phyloP scores from a whole-genome alignment of 2,329 filamentous ascomycete genomes.

The Niveomyces coronatus region DNA sequence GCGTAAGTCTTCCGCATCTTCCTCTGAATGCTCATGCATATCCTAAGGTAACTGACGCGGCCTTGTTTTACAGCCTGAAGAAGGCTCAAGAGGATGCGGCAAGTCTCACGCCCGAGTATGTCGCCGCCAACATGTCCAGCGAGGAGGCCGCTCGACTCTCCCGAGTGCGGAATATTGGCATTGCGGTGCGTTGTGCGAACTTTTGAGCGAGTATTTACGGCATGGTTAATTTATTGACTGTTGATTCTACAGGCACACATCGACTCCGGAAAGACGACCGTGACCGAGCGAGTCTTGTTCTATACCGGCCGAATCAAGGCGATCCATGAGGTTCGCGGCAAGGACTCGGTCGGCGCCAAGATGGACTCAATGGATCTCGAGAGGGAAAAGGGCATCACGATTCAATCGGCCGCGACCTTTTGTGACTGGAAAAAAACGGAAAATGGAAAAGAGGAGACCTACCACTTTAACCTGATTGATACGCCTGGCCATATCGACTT shows the following conservation, averaged over 20 bases:
- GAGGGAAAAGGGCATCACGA: conserved; percentile 96
- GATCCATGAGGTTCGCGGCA: conserved; percentile 93
- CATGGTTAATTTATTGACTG: conserved; percentile 12
- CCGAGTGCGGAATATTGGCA: conserved; percentile 91
- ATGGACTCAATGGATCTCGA: conserved; percentile 99
- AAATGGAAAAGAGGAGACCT: conserved; percentile 75
- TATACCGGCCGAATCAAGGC: conserved; percentile 95
- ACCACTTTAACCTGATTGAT: conserved; percentile 97
- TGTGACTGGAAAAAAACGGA: conserved; percentile 92
- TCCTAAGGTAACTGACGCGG: neutral
- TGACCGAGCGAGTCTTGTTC: conserved; percentile 91
- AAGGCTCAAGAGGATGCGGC: conserved; percentile 44
- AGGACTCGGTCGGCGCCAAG: conserved; percentile 92
- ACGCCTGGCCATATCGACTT: conserved; percentile 98
- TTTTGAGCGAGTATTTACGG: neutral
- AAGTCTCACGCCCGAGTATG: conserved; percentile 43
- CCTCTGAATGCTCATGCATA: conserved; percentile 1
- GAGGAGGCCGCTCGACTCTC: conserved; percentile 69
- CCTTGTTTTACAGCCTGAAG: conserved; percentile 27
- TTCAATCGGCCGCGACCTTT: conserved; percentile 95
- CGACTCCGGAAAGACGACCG: conserved; percentile 96
- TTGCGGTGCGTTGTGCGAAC: conserved; percentile 56
- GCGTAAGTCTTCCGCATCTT: conserved; percentile 22
- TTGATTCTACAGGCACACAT: conserved; percentile 65
- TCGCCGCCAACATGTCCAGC: conserved; percentile 71